phyloP scores from a whole-genome alignment of 192 early-diverging fungal species.

The Coemansia sp. region DNA sequence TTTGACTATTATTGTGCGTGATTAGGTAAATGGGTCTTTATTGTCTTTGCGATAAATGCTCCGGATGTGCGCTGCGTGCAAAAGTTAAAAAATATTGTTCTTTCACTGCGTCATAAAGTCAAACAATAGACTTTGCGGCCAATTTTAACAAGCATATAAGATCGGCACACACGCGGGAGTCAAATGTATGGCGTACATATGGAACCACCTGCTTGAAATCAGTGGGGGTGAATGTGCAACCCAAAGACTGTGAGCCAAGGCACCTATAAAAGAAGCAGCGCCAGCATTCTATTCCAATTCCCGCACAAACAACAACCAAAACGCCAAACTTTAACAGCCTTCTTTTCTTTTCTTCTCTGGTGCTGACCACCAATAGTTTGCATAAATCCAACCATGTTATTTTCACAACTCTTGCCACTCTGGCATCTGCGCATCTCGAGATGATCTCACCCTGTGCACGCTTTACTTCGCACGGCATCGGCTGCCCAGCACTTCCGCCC shows the following conservation, averaged over 20 bases:
- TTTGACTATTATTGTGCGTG: no score
- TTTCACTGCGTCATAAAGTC: no score
- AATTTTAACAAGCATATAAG: no score
- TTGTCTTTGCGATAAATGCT: no score
- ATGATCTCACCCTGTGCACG: constrained; percentile 42
- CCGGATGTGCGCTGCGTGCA: no score
- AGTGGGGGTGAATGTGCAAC: background rate
- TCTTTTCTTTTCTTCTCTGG: background rate
- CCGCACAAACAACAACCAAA: no score
- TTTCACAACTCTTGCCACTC: background rate
- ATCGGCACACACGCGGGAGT: no score
- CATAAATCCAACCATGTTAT: background rate
- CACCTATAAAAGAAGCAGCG: background rate
- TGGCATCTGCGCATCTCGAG: constrained; percentile 31
- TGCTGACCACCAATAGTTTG: background rate
- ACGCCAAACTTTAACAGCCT: background rate
- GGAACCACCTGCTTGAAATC: background rate
- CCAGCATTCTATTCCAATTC: background rate
- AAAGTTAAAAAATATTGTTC: no score
- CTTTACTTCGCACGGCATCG: constrained; percentile 15
- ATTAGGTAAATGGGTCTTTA: no score
- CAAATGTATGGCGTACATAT: background rate
- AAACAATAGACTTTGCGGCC: no score
- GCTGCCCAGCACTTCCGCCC: constrained; percentile 39
- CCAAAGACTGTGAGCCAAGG: background rate